Evolutionary conservation across 208 protist species (phyloP), one percentile per base, ranked within the genome.

Genomic region (Leptomonas seymouri): DNA sequence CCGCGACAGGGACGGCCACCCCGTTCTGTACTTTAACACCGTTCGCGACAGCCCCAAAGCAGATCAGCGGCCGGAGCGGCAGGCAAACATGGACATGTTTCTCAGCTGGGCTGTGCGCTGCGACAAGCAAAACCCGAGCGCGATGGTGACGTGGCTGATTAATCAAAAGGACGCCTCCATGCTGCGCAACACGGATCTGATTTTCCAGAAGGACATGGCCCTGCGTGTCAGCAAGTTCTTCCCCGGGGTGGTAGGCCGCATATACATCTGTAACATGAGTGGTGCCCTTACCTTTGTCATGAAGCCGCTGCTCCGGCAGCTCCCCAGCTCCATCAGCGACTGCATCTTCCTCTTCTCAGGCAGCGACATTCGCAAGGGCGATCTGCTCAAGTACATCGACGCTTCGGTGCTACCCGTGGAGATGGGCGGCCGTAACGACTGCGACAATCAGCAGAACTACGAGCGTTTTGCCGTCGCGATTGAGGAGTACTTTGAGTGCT

Each of bases 261-360:
- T 93, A 53, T 86, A 88, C 64, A 66, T 93, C 11, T 91, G 85
- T 66, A 89, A 91, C 55, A 93, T 93, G 88, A 82, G 78, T 60
- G 50, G 63, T 18, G 73, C 83, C 15, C 73, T 93, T 1, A 80
- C 82, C 9, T 79, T 83, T 54, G 70, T 91, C n/a, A 80, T 85
- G 68, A 89, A 90, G 71, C 85, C 88, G 21, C 56, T 93, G 23
- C 74, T 93, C n/a, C 69, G 72, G 41, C 84, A 84, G 64, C 73
- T 93, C 30, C 88, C 88, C 20, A 68, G 48, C 20, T 42, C 55
- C 7, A 79, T 93, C 28, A 87, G 79, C 55, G 81, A 91, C n/a
- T 80, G 75, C 54, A 87, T 93, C 71, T 76, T 81, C 50, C 74
- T 93, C 67, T 80, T 88, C 65, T 85, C 82, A 15, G 65, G 66